A percentile compares a stretch with the other conserved stretches of the same genome.
These are phyloP conservation scores for Phascolomyces articulosus DNA, from an alignment of 371 early-diverging fungal species.

Conservation along the genomic window DNA sequence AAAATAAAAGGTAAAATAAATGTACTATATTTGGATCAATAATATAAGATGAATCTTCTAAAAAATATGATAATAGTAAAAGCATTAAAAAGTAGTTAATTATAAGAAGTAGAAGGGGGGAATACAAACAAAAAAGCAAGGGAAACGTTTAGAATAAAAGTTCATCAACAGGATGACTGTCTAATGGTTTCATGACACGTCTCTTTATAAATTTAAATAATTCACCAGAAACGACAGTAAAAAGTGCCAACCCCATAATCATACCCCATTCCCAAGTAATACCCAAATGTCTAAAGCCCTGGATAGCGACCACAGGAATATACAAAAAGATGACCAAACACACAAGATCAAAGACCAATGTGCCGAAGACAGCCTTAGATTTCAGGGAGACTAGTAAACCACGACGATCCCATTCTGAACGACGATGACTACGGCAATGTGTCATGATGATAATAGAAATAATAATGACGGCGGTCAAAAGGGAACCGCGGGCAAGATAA, in stretches of 20 bases:
- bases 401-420: constrained; percentile 52
- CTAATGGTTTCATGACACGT: constrained; percentile 18
- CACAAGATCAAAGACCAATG: constrained; percentile 55
- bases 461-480: constrained; percentile 71
- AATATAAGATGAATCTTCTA: too few relatives aligned
- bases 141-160: neutral
- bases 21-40: too few relatives aligned
- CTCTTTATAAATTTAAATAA: constrained; percentile 41
- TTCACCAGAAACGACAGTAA: constrained; percentile 60
- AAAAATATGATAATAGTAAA: neutral
- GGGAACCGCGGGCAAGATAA: constrained; percentile 77
- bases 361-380: constrained; percentile 65
- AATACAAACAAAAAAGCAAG: neutral
- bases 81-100: neutral
- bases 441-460: constrained; percentile 74
- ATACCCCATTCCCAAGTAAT: constrained; percentile 86
- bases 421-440: constrained; percentile 71
- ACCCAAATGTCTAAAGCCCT: constrained; percentile 68
- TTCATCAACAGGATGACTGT: constrained; percentile 7
- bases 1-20: too few relatives aligned
- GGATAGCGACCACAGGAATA: constrained; percentile 70
- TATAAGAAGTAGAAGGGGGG: too few relatives aligned
- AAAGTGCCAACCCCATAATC: constrained; percentile 57
- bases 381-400: constrained; percentile 40
- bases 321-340: constrained; percentile 67